phyloP scores from a whole-genome alignment of 2,329 filamentous ascomycete species.

The Neopestalotiopsis rosae region DNA sequence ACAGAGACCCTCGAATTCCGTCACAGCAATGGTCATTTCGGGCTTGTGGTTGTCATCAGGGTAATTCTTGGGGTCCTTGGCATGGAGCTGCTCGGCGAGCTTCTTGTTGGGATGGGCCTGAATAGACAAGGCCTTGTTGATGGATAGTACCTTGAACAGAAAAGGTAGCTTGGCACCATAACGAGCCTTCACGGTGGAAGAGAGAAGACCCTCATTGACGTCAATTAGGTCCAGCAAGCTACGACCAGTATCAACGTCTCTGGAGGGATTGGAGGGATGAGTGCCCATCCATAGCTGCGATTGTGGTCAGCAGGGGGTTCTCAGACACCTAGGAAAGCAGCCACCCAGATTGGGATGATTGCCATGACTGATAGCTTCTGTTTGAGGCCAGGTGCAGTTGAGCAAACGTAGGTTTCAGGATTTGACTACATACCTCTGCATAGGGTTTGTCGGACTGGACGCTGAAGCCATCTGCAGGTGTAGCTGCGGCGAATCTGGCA shows the following conservation, averaged over 20 bases:
- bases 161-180: constrained; percentile 89
- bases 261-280: constrained; percentile 93
- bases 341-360: not conserved
- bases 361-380: not conserved
- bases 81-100: constrained; percentile 86
- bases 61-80: constrained; percentile 89
- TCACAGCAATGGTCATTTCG: constrained; percentile 98
- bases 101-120: constrained; percentile 97
- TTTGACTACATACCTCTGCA: constrained; percentile 70
- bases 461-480: constrained; percentile 73
- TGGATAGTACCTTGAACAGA: constrained; percentile 96
- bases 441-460: constrained; percentile 91
- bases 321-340: not conserved
- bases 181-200: constrained; percentile 71
- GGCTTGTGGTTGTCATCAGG: constrained; percentile 99
- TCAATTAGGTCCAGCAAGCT: constrained; percentile 86
- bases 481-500: constrained; percentile 87
- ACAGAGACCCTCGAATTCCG: constrained; percentile 93
- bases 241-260: constrained; percentile 82
- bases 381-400: not conserved
- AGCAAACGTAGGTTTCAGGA: not conserved
- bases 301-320: not conserved
- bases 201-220: constrained; percentile 85
- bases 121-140: constrained; percentile 94
- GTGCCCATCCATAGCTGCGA: constrained; percentile 97